A percentile compares a stretch with the other conserved stretches of the same genome.
These are phyloP conservation scores for Yamadazyma tumulicola DNA, from an alignment of 805 yeast genomes.

Conservation along the genomic window DNA sequence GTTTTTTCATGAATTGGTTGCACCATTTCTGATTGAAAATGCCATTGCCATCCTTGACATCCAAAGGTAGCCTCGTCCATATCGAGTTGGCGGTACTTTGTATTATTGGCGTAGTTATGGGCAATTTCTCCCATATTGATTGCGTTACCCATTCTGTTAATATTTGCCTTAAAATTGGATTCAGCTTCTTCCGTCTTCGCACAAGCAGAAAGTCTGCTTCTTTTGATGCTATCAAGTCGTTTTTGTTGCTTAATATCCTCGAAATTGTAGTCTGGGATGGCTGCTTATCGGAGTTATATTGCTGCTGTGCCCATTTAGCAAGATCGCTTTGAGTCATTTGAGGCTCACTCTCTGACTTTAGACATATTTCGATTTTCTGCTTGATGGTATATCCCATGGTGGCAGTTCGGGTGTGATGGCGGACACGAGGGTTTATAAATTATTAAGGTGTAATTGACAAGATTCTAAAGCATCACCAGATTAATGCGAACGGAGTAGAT, in stretches of 20 bases:
- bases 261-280: constrained; percentile 71
- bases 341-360: constrained; percentile 65
- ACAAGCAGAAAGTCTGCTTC: constrained; percentile 50
- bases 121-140: constrained; percentile 63
- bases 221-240: constrained; percentile 47
- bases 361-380: constrained; percentile 64
- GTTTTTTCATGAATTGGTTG: constrained; percentile 41
- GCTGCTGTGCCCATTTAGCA: constrained; percentile 60
- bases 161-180: constrained; percentile 53
- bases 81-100: constrained; percentile 61
- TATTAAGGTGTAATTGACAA: no score
- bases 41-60: constrained; percentile 59
- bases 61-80: constrained; percentile 57
- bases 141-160: constrained; percentile 69
- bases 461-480: constrained; percentile 8
- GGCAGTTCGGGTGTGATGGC: no score
- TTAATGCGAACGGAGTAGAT: constrained; percentile 7
- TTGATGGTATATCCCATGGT: constrained; percentile 55
- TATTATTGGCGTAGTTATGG: constrained; percentile 59
- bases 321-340: constrained; percentile 64
- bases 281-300: constrained; percentile 48
- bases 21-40: constrained; percentile 67
- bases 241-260: constrained; percentile 54
- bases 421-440: no score
- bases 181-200: constrained; percentile 52